Base-by-base conservation (phyloP, 352 stramenopile species). In the Phytophthora melonis region DNA sequence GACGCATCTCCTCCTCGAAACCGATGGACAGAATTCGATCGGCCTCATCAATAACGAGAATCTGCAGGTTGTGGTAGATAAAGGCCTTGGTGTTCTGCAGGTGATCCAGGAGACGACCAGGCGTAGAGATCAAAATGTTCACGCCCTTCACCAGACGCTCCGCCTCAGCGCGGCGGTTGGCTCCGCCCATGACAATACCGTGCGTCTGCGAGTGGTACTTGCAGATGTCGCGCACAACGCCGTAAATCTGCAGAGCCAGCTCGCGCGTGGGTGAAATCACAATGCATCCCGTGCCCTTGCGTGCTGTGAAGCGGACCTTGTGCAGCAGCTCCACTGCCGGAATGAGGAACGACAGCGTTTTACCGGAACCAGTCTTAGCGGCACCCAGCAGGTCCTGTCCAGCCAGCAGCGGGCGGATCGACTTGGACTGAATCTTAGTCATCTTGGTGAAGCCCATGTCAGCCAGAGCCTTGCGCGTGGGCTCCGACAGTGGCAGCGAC, bases 221-320 rank as follows among this genome's bases (percentile, higher is more conserved):
- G 62, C 97, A 92, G 67, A 99, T 90, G 72, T 99, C 97, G 49
- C 97, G 95, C 55, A 99, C 93, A 6, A 99, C 98, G 25, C 97
- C 97, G 84, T 99, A 99, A 77, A 99, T 99, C 81, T 99, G 98
- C 72, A 99, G 92, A 56, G 97, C 97, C 69, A 99, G 84, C 79
- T 99, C 98, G 25, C 98, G 85, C 30, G 98, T 99, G 16, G 98
- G 98, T 32, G 95, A 98, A 72, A 99, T 99, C 32, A 99, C 92
- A 63, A 99, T 97, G 68, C 95, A 98, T 39, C 97, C 98, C 34
- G 97, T 99, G 47, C 98, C 98, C 75, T 99, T 99, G 57, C 97
- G 87, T 23, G 90, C 83, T 30, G 93, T 97, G 77, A 99, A 99
- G 75, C 98, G 98, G 58, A 98, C 92, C 79, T 99, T 98, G 81